Percentiles rank a stretch among this genome's conserved stretches.
Evolutionary conservation across 1,284 basidiomycete species (phyloP).

Genomic region (Naganishia sp.): DNA sequence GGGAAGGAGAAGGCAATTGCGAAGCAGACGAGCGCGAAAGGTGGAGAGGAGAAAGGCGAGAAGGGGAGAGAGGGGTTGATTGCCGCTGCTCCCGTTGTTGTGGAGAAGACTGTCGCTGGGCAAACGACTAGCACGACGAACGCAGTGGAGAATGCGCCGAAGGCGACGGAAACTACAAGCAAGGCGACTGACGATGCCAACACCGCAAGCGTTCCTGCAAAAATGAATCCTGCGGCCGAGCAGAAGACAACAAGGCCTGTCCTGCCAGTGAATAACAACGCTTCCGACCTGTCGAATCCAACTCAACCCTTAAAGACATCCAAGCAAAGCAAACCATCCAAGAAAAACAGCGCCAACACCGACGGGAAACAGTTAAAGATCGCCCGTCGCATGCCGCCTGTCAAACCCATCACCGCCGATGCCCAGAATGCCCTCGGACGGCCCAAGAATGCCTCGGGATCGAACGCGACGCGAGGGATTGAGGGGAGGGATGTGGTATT

Average conservation of each 20-base stretch:
- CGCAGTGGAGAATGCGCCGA: background rate
- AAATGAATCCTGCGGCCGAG: background rate
- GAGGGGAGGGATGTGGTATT: conserved; percentile 75
- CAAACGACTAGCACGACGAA: too few relatives aligned
- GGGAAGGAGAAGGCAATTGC: background rate
- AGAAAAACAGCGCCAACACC: background rate
- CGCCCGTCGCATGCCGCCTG: conserved; percentile 13
- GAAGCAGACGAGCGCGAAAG: background rate
- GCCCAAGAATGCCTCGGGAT: conserved; percentile 8
- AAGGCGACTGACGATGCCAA: too few relatives aligned
- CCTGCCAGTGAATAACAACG: too few relatives aligned
- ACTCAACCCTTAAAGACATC: background rate
- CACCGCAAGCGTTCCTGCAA: too few relatives aligned
- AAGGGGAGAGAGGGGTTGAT: background rate
- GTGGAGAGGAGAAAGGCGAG: background rate
- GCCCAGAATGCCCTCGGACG: conserved; percentile 8
- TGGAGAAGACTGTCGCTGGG: background rate
- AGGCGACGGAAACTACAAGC: too few relatives aligned
- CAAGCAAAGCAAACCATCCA: background rate
- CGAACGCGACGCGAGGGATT: conserved; percentile 66
- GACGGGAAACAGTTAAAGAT: conserved; percentile 3
- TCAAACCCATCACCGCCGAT: conserved; percentile 1
- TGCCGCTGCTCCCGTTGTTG: background rate
- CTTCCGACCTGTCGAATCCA: background rate
- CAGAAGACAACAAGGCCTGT: background rate